Evolutionary conservation across 2,329 filamentous ascomycete genomes (phyloP).

Genomic region (Aspergillus tanneri): DNA sequence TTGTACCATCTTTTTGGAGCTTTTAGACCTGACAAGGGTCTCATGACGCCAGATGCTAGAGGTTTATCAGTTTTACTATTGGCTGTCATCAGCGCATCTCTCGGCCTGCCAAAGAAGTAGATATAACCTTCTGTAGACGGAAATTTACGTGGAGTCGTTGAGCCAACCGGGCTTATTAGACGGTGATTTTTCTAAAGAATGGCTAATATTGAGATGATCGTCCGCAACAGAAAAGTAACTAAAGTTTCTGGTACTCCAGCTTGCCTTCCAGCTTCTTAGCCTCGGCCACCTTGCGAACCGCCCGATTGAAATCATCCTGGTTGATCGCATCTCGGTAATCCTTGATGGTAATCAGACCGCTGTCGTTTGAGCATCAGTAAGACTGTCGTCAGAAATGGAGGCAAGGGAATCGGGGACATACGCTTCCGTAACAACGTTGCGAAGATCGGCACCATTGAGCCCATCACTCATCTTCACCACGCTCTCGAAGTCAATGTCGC

Average conservation of each 20-base stretch:
- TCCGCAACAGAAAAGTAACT: slow-evolving; percentile 35
- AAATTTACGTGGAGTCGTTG: not conserved
- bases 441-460: slow-evolving; percentile 92
- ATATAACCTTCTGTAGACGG: too few species aligned
- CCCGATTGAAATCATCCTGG: slow-evolving; percentile 99
- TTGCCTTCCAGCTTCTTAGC: slow-evolving; percentile 98
- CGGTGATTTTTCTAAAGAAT: slow-evolving; percentile 6
- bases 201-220: slow-evolving; percentile 18
- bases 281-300: slow-evolving; percentile 94
- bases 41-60: too few species aligned
- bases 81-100: too few species aligned
- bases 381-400: not conserved
- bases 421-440: slow-evolving; percentile 98
- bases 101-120: too few species aligned
- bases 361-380: slow-evolving; percentile 39
- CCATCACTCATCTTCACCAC: slow-evolving; percentile 99
- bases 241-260: slow-evolving; percentile 95
- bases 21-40: too few species aligned
- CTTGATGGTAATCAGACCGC: slow-evolving; percentile 95
- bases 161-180: not conserved
- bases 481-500: slow-evolving; percentile 97
- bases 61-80: too few species aligned
- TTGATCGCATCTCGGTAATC: slow-evolving; percentile 94
- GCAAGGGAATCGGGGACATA: slow-evolving; percentile 54
- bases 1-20: too few species aligned